These are phyloP conservation scores for Anaeromyces robustus DNA, from an alignment of 192 early-diverging fungal species.

Conservation along the genomic window DNA sequence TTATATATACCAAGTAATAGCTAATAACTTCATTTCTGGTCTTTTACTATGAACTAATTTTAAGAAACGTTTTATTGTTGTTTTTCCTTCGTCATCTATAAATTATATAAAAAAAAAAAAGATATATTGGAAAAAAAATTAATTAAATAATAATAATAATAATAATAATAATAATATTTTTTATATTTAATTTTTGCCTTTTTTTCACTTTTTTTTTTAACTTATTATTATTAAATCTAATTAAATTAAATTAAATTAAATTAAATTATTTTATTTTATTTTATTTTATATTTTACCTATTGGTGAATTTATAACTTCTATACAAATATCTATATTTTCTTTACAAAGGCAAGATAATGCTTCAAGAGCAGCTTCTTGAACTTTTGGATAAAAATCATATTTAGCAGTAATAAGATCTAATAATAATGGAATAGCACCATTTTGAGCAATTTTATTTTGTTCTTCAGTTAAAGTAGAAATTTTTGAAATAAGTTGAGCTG, in stretches of 20 bases:
- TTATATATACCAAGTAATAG: background rate
- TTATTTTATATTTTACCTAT: background rate
- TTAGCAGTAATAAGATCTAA: slow-evolving; percentile 32
- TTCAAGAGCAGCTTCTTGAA: slow-evolving; percentile 65
- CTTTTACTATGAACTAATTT: background rate
- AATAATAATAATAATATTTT: too few species aligned
- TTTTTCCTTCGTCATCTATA: background rate
- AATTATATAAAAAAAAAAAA: background rate
- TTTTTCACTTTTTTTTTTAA: too few species aligned
- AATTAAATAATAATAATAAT: too few species aligned
- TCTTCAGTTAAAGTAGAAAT: slow-evolving; percentile 40
- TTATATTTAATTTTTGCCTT: too few species aligned
- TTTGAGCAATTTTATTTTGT: slow-evolving; percentile 33
- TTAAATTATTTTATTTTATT: too few species aligned
- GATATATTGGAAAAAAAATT: too few species aligned
- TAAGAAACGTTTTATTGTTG: background rate
- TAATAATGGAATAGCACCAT: slow-evolving; percentile 38
- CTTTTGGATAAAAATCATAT: slow-evolving; percentile 26
- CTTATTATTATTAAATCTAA: too few species aligned
- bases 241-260: too few species aligned
- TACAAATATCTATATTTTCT: slow-evolving; percentile 34
- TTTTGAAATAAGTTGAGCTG: slow-evolving; percentile 43
- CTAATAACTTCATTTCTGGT: background rate
- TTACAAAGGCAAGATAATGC: slow-evolving; percentile 50
- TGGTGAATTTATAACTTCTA: slow-evolving; percentile 21